Percentiles rank a stretch among this genome's conserved stretches.
These are phyloP conservation scores for Phyllosticta citriasiana DNA, from an alignment of 2,329 filamentous ascomycete genomes.

Conservation along the genomic window DNA sequence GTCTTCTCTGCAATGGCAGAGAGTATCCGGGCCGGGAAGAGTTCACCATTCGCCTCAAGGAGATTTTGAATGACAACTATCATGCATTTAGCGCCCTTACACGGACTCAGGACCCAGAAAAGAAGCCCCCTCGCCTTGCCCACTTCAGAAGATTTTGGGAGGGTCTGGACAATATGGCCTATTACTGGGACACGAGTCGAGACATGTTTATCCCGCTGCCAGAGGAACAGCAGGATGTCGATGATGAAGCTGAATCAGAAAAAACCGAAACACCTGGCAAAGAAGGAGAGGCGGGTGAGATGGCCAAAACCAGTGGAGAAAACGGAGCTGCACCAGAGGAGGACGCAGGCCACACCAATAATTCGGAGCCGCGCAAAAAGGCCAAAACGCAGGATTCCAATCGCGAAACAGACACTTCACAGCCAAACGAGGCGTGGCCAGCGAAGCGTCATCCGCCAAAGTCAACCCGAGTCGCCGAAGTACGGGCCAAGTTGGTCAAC, in stretches of 20 bases:
- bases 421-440: slow-evolving; percentile 11
- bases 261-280: neutral
- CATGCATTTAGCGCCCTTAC: slow-evolving; percentile 48
- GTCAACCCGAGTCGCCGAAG: slow-evolving; percentile 14
- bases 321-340: neutral
- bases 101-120: slow-evolving; percentile 34
- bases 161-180: slow-evolving; percentile 47
- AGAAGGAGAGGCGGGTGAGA: neutral
- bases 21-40: slow-evolving; percentile 38
- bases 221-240: neutral
- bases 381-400: slow-evolving; percentile 12
- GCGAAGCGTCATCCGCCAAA: neutral
- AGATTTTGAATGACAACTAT: slow-evolving; percentile 46
- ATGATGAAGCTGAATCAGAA: neutral
- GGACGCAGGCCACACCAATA: neutral
- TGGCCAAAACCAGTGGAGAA: slow-evolving; percentile 16
- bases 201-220: slow-evolving; percentile 43
- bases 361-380: neutral
- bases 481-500: slow-evolving; percentile 17
- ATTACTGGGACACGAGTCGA: slow-evolving; percentile 52
- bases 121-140: slow-evolving; percentile 40
- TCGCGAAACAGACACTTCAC: neutral
- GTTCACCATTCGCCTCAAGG: slow-evolving; percentile 39
- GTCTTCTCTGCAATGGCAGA: slow-evolving; percentile 38
- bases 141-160: slow-evolving; percentile 53